Conservation (phyloP, 179 eudicot species). For the Spergularia azorica region DNA sequence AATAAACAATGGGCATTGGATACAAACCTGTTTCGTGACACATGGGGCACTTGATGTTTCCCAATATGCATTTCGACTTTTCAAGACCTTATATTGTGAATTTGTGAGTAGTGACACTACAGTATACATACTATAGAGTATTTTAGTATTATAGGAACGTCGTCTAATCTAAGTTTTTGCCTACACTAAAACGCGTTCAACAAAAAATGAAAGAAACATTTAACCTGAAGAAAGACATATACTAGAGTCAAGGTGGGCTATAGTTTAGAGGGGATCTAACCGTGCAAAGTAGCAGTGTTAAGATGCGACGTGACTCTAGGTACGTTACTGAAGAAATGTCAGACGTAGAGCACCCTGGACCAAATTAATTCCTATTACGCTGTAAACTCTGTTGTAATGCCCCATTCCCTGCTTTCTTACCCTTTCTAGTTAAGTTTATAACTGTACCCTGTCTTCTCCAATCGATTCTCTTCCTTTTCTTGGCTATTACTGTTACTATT, state of each 20-base stretch:
- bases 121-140: no score
- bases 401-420: conserved; percentile 5
- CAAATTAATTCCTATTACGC: not conserved
- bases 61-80: no score
- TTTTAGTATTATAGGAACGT: no score
- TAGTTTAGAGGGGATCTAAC: not conserved
- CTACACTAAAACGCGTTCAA: no score
- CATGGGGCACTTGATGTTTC: no score
- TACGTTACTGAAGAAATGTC: not conserved
- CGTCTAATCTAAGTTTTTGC: no score
- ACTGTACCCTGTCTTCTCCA: not conserved
- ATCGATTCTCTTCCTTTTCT: not conserved
- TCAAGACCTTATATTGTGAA: no score
- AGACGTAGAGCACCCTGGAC: conserved; percentile 9
- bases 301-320: not conserved
- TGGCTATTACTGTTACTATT: not conserved
- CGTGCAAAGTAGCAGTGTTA: not conserved
- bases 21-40: no score
- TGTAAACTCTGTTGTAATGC: not conserved
- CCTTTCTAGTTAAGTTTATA: conserved; percentile 7
- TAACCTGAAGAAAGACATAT: not conserved
- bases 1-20: no score
- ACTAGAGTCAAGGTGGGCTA: not conserved
- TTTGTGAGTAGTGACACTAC: no score
- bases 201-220: not conserved